Base-by-base conservation (phyloP, 805 yeast genomes). In the Lachancea fermentati region DNA sequence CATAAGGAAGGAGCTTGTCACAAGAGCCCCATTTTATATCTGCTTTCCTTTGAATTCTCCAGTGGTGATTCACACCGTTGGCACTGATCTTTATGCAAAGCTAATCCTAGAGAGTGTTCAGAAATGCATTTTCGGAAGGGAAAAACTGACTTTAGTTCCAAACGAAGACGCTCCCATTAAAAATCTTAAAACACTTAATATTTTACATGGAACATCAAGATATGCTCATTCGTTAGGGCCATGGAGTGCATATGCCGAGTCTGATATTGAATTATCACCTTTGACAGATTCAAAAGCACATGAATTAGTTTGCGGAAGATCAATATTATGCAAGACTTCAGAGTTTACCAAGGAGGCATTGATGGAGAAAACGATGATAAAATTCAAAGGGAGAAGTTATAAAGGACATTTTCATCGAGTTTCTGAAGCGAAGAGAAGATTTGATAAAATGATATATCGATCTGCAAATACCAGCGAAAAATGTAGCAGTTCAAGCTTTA, bases 161-260 rank as follows among this genome's bases (percentile, higher is more conserved):
- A 60, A 57, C 34, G 54, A 52, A 32, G 74, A 54, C 30, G 51
- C 47, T 46, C 75, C 65, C 26, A 67, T 66, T 17, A 59, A 56
- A 42, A 74, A 80, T 1, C 55, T 82, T 29, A 75, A 75, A 30
- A 66, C 81, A 0, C 73, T 78, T 66, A 77, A 73, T 46, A 65
- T 79, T 2, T 52, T 79, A 11, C 70, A 75, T 41, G 88, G 89
- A 3, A 71, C 70, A 16, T 78, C 88, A 1, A 62, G 89, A 38
- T 75, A 74, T 49, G 69, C 81, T 1, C 65, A 73, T 19, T 70
- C 88, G 7, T 53, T 81, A 40, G 95, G 91, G 0, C 68, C 76
- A 5, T 85, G 94, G 94, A 56, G 75, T 0, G 74, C 81, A 0
- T 85, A 83, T 57, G 91, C 94, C 0, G 78, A 79, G 48, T 78